Evolutionary conservation across 495 filamentous ascomycete species (phyloP).

Genomic region (Astrocystis sublimbata): DNA sequence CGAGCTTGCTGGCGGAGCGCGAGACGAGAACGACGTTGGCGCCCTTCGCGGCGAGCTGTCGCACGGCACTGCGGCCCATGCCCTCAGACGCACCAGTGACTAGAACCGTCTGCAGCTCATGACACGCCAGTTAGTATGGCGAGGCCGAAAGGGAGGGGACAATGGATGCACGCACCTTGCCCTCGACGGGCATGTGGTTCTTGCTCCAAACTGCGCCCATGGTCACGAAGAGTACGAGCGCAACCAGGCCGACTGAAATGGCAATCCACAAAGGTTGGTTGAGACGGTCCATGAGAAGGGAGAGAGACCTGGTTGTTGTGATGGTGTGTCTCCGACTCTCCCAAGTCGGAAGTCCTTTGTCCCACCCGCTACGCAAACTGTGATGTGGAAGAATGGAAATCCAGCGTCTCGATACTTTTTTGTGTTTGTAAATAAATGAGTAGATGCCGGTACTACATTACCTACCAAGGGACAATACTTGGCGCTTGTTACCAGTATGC

Average conservation of each 20-base stretch:
- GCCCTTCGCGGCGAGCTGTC: constrained; percentile 75
- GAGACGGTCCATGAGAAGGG: constrained; percentile 19
- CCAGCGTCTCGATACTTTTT: too few species aligned
- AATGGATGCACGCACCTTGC: constrained; percentile 63
- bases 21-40: constrained; percentile 86
- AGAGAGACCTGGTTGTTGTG: neutral
- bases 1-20: constrained; percentile 73
- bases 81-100: constrained; percentile 93
- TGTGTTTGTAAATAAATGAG: too few species aligned
- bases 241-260: constrained; percentile 49
- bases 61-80: constrained; percentile 75
- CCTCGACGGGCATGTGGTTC: constrained; percentile 81
- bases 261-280: constrained; percentile 29
- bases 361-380: too few species aligned
- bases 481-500: too few species aligned
- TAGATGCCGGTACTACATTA: too few species aligned
- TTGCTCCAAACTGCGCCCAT: constrained; percentile 68
- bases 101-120: constrained; percentile 66
- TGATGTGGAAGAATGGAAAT: too few species aligned
- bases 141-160: too few species aligned
- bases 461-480: too few species aligned
- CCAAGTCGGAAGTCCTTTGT: neutral
- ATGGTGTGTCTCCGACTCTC: neutral
- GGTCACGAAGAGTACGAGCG: constrained; percentile 49
- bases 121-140: neutral